Evolutionary conservation across 139 green algal species (phyloP).

Genomic region (Pleodorina starrii): DNA sequence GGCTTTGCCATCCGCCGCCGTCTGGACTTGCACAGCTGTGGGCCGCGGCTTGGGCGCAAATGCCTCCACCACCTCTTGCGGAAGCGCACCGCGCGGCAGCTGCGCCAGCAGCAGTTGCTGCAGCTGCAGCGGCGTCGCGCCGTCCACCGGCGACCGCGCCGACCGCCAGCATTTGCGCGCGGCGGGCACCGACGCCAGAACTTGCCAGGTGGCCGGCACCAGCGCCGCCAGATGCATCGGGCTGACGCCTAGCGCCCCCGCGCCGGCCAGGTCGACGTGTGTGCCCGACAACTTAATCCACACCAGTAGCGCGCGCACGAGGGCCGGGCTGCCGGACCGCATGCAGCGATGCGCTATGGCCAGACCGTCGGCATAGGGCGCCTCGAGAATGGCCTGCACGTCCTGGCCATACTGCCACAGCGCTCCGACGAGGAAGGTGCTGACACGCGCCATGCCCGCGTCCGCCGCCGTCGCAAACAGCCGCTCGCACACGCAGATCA

Average conservation of each 20-base stretch:
- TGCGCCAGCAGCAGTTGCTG: not conserved
- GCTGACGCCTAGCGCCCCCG: conserved; percentile 59
- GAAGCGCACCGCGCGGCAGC: not conserved
- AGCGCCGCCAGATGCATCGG: conserved; percentile 73
- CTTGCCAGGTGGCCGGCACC: conserved; percentile 24
- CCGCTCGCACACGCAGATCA: conserved; percentile 32
- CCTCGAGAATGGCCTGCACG: not conserved
- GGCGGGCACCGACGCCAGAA: not conserved
- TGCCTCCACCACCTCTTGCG: not conserved
- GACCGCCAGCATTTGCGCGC: not conserved
- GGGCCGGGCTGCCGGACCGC: conserved; percentile 45
- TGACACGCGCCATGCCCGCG: not conserved
- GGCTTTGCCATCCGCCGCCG: not conserved
- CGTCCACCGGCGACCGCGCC: not conserved
- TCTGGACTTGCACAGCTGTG: not conserved
- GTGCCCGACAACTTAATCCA: conserved; percentile 46
- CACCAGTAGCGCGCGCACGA: conserved; percentile 58
- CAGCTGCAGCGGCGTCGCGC: conserved; percentile 15
- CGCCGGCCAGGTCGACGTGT: conserved; percentile 31
- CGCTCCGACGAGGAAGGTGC: not conserved
- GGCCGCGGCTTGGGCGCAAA: not conserved
- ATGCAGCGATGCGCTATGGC: conserved; percentile 61
- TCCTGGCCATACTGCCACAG: conserved; percentile 24
- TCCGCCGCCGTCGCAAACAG: not conserved
- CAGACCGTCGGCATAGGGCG: conserved; percentile 29